Percentiles rank a stretch among this genome's conserved stretches.
phyloP scores from a whole-genome alignment of 2,329 filamentous ascomycete genomes.

The Pyrenochaeta sp. region DNA sequence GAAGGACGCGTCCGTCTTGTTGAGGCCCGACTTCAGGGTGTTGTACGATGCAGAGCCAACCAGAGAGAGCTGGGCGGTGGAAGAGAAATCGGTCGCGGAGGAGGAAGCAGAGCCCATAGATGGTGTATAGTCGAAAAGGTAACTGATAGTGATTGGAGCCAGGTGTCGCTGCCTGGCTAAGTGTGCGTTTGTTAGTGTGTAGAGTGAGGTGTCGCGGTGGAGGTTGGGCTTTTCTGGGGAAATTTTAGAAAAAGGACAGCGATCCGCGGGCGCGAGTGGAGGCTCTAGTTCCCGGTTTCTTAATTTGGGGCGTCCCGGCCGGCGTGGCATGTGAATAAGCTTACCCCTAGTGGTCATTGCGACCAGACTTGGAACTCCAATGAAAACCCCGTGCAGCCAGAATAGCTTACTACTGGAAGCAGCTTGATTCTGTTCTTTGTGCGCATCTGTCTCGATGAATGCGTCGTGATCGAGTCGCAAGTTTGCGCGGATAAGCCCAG shows the following conservation, averaged over 20 bases:
- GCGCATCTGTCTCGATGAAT: neutral
- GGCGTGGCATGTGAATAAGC: constrained; percentile 33
- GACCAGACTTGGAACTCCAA: constrained; percentile 22
- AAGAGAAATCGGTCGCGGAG: constrained; percentile 39
- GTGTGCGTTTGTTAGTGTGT: constrained; percentile 18
- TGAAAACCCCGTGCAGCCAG: neutral
- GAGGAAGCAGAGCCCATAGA: constrained; percentile 56
- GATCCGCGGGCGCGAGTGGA: constrained; percentile 23
- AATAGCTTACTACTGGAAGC: neutral
- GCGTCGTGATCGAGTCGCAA: neutral
- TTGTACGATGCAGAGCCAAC: constrained; percentile 43
- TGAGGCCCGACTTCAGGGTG: constrained; percentile 46
- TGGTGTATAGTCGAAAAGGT: constrained; percentile 38
- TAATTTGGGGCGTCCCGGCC: constrained; percentile 26
- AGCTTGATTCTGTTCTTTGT: too few relatives aligned
- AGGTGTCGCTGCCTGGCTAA: constrained; percentile 40
- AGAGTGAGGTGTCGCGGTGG: constrained; percentile 24
- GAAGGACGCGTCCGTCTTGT: constrained; percentile 55
- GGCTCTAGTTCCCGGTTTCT: constrained; percentile 26
- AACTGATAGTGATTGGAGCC: constrained; percentile 31
- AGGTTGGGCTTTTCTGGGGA: constrained; percentile 11
- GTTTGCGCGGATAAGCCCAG: too few relatives aligned
- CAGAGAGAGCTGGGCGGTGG: constrained; percentile 42
- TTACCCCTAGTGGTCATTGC: constrained; percentile 19
- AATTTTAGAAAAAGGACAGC: constrained; percentile 20